Conservation (phyloP, 371 early-diverging fungal species). For the Lichtheimia ornata region DNA sequence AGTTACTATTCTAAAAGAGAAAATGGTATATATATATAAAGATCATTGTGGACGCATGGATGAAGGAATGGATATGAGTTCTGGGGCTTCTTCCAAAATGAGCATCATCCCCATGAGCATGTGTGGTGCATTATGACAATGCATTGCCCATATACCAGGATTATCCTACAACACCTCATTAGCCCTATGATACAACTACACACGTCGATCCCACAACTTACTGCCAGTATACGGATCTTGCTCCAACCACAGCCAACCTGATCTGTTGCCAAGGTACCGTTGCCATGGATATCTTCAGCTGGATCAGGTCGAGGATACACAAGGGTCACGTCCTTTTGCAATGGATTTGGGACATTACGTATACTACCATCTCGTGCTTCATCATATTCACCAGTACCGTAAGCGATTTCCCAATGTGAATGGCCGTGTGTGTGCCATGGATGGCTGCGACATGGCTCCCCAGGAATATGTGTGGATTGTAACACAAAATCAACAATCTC, state of each 20-base stretch:
- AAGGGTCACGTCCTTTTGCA: slow-evolving; percentile 39
- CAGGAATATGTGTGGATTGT: slow-evolving; percentile 31
- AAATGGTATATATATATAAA: too few species aligned
- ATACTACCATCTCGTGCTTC: slow-evolving; percentile 25
- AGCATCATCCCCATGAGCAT: slow-evolving; percentile 51
- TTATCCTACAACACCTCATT: slow-evolving; percentile 29
- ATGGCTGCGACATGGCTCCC: slow-evolving; percentile 40
- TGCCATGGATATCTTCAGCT: slow-evolving; percentile 5
- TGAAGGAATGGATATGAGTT: slow-evolving; percentile 8
- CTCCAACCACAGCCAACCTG: slow-evolving; percentile 46
- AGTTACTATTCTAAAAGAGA: too few species aligned
- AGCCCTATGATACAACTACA: background rate
- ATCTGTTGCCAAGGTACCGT: slow-evolving; percentile 5
- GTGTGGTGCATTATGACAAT: slow-evolving; percentile 46
- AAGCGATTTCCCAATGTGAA: slow-evolving; percentile 47
- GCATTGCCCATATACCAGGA: slow-evolving; percentile 47
- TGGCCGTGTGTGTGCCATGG: slow-evolving; percentile 57
- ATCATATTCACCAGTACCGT: slow-evolving; percentile 43
- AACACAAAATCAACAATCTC: slow-evolving; percentile 45
- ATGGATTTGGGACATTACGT: slow-evolving; percentile 22
- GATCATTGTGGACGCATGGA: too few species aligned
- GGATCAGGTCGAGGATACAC: slow-evolving; percentile 33
- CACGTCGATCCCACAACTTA: slow-evolving; percentile 18
- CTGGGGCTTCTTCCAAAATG: slow-evolving; percentile 43
- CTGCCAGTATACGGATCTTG: slow-evolving; percentile 41